Base-by-base conservation (phyloP, 495 filamentous ascomycete genomes). In the Aspergillus affinis region DNA sequence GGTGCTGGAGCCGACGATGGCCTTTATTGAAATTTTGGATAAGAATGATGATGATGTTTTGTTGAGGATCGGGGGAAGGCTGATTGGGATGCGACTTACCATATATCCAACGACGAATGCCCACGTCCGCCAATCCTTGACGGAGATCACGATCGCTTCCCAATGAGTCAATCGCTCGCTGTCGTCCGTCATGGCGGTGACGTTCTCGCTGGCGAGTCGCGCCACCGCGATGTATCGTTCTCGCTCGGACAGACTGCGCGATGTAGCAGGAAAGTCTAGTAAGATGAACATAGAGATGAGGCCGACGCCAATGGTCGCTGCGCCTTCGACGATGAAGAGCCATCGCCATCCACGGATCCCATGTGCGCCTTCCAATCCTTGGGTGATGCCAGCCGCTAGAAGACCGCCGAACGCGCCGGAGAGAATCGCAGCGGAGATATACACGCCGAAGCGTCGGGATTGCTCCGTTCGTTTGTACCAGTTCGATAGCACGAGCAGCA, bases 311-410 rank as follows among this genome's bases (percentile, higher is more conserved):
- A 67, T 57, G 0, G 88, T 89, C 54, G 77, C 77, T 9, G 74
- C 66, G 2, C 89, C 88, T 65, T 92, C 88, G 47, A 91, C 82
- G 52, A 91, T 72, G 66, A 92, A 92, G 3, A 91, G 79, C 74
- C 88, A 90, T 19, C 85, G 76, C 89, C 89, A 92, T 6, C 78
- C 73, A 4, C 71, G 68, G 59, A 90, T 91, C 36, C 84, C 85
- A 27, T 82, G 71, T 2, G 53, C 68, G 1, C 71, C 72, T 18
- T 71, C 67, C 2, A 75, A 61, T 3, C 61, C 57, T 9, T 63
- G 52, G 10, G 66, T 57, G 23, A 75, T 81, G 2, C 64, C 77
- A 10, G 74, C 78, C 6, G 82, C 79, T 13, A 84, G 62, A 7
- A 83, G 60, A 4, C 81, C 76, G n/a, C 80, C 80, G 51, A 83